These are phyloP conservation scores for Sonneratia alba DNA, from an alignment of 345 rosid species.

Conservation along the genomic window DNA sequence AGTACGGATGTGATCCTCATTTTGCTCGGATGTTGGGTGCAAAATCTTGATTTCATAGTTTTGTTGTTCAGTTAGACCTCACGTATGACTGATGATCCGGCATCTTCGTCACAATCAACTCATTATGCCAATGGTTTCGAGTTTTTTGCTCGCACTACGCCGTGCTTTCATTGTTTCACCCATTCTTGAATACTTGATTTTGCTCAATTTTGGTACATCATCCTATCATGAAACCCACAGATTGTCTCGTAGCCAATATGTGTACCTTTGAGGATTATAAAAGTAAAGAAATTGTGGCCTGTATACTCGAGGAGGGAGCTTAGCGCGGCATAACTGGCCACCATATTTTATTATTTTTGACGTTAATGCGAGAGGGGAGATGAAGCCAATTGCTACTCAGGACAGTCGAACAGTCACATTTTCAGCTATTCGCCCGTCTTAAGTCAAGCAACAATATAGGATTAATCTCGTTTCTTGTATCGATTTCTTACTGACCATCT, in stretches of 20 bases:
- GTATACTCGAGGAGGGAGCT: too few relatives aligned
- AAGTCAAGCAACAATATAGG: conserved; percentile 29
- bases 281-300: too few relatives aligned
- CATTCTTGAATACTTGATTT: background rate
- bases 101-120: background rate
- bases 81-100: background rate
- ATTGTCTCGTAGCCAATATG: background rate
- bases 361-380: too few relatives aligned
- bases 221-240: background rate
- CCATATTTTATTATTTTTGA: too few relatives aligned
- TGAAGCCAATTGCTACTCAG: too few relatives aligned
- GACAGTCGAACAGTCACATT: background rate
- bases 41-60: background rate
- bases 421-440: conserved; percentile 40
- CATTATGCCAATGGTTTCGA: background rate
- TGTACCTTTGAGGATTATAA: background rate
- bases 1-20: background rate
- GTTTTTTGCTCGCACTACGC: background rate
- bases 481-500: conserved; percentile 54
- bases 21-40: background rate
- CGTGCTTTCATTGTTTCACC: background rate
- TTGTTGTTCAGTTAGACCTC: background rate
- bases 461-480: background rate
- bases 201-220: background rate
- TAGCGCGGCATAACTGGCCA: too few relatives aligned